A percentile compares a stretch with the other conserved stretches of the same genome.
Conservation (phyloP, 2,329 filamentous ascomycete species). For the Aspergillus persii region DNA sequence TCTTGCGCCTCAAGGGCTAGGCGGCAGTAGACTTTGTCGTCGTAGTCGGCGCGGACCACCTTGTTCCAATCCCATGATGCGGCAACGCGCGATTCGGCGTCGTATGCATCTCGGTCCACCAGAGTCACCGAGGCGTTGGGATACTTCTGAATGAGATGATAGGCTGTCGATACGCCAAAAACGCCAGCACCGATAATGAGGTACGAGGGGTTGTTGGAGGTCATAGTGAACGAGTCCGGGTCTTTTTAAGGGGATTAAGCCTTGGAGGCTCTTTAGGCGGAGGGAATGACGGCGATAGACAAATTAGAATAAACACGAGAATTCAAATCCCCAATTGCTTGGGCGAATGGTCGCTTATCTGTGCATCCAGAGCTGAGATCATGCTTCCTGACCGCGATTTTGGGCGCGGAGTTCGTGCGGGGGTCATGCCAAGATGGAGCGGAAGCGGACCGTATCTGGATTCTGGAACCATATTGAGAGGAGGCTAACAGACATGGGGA, state of each 20-base stretch:
- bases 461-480: too few species aligned
- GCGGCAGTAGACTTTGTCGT: slow-evolving; percentile 27
- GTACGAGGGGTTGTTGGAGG: not conserved
- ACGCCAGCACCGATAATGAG: slow-evolving; percentile 16
- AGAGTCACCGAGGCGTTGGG: slow-evolving; percentile 27
- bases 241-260: not conserved
- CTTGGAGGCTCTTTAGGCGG: not conserved
- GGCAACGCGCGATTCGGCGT: slow-evolving; percentile 33
- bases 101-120: slow-evolving; percentile 31
- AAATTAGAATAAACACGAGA: not conserved
- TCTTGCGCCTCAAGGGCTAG: slow-evolving; percentile 28
- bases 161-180: slow-evolving; percentile 29
- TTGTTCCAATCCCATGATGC: slow-evolving; percentile 33
- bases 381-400: not conserved
- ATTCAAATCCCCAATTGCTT: not conserved
- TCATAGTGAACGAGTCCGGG: not conserved
- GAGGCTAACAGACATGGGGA: too few species aligned
- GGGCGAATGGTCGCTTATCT: not conserved
- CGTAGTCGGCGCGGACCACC: slow-evolving; percentile 29
- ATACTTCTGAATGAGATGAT: slow-evolving; percentile 28
- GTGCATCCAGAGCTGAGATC: not conserved
- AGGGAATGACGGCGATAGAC: not conserved
- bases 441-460: too few species aligned
- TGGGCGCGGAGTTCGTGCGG: not conserved
- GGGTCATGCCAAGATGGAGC: not conserved